These are phyloP conservation scores for Casuarina cunninghamiana DNA, from an alignment of 306 rosid genomes.

Conservation along the genomic window DNA sequence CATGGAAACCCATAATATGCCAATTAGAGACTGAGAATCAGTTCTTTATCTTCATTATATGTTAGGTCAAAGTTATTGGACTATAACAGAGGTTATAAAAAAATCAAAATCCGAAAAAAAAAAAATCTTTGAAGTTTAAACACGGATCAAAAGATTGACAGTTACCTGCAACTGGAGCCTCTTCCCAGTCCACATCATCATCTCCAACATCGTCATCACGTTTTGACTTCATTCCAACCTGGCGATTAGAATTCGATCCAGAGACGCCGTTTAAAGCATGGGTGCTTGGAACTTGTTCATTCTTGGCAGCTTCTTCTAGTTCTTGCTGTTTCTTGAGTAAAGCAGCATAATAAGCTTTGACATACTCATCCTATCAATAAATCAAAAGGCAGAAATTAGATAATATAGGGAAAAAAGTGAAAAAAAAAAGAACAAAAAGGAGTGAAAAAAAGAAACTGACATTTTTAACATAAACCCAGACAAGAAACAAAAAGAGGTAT, in stretches of 20 bases:
- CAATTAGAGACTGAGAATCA: not conserved
- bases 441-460: not conserved
- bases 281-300: constrained; percentile 24
- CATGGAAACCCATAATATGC: not conserved
- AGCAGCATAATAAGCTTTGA: constrained; percentile 87
- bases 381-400: constrained; percentile 8
- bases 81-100: not conserved
- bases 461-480: not conserved
- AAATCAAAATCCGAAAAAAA: not conserved
- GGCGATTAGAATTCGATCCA: constrained; percentile 44
- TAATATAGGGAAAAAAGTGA: not conserved
- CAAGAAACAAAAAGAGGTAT: constrained; percentile 10
- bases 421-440: no score
- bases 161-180: constrained; percentile 67
- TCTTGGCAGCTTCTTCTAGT: constrained; percentile 60
- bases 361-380: constrained; percentile 72
- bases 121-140: constrained; percentile 15
- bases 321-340: constrained; percentile 70
- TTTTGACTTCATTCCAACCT: constrained; percentile 77
- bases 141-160: constrained; percentile 16
- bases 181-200: constrained; percentile 79
- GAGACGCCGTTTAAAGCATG: constrained; percentile 35
- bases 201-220: constrained; percentile 54
- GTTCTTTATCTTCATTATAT: not conserved
- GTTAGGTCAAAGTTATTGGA: not conserved